These are phyloP conservation scores for Starmerella vaccinii DNA, from an alignment of 805 yeast species.

Conservation along the genomic window DNA sequence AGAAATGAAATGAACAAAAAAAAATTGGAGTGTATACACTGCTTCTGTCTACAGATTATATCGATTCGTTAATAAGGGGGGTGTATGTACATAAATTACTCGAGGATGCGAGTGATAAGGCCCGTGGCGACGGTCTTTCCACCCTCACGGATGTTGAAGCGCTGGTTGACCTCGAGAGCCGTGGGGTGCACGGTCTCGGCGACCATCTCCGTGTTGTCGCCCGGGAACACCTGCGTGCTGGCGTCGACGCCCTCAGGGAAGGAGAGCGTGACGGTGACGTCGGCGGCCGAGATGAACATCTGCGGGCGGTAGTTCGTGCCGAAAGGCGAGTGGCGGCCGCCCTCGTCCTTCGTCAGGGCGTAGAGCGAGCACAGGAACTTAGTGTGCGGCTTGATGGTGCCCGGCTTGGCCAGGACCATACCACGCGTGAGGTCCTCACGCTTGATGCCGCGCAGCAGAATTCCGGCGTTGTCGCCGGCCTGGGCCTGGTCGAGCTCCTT, in stretches of 20 bases:
- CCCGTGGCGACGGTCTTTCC: slow-evolving; percentile 99
- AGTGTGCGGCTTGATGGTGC: slow-evolving; percentile 82
- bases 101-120: slow-evolving; percentile 83
- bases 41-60: neutral
- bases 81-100: slow-evolving; percentile 31
- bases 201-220: slow-evolving; percentile 96
- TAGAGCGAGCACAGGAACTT: slow-evolving; percentile 90
- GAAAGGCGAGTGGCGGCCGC: slow-evolving; percentile 98
- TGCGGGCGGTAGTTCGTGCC: slow-evolving; percentile 97
- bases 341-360: slow-evolving; percentile 90
- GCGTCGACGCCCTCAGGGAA: slow-evolving; percentile 84
- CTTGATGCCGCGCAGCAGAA: slow-evolving; percentile 93
- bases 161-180: slow-evolving; percentile 91
- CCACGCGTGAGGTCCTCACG: slow-evolving; percentile 96
- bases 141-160: slow-evolving; percentile 99
- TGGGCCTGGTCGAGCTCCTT: slow-evolving; percentile 94
- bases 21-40: neutral
- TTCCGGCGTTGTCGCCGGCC: slow-evolving; percentile 99
- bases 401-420: slow-evolving; percentile 93
- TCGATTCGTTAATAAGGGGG: neutral
- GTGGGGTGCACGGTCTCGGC: slow-evolving; percentile 83
- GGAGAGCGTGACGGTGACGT: slow-evolving; percentile 78
- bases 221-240: slow-evolving; percentile 88
- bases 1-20: neutral
- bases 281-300: slow-evolving; percentile 91